Percentiles rank a stretch among this genome's conserved stretches.
These are phyloP conservation scores for Trametes cingulata DNA, from an alignment of 768 basidiomycete species.

Conservation along the genomic window DNA sequence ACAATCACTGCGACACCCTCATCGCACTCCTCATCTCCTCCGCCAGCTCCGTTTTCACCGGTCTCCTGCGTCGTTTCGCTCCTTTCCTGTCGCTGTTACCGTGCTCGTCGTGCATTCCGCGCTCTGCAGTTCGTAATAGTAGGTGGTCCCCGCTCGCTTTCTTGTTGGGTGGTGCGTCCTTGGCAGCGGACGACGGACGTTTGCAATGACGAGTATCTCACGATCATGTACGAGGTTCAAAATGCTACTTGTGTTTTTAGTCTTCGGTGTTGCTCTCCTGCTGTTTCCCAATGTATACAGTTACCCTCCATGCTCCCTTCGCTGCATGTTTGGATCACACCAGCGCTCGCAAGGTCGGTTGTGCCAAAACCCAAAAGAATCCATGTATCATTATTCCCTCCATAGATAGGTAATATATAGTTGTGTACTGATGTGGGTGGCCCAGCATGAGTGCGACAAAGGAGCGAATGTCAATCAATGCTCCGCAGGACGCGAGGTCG, in stretches of 20 bases:
- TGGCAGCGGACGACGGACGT: constrained; percentile 1
- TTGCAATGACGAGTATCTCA: constrained; percentile 7
- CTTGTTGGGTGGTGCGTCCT: not conserved
- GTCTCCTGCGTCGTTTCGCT: not conserved
- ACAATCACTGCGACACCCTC: not conserved
- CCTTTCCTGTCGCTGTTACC: not conserved
- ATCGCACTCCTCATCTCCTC: not conserved
- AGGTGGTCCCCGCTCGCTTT: not conserved
- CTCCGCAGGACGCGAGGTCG: not conserved
- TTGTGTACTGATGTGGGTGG: not conserved
- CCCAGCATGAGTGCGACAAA: not conserved
- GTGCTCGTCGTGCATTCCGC: not conserved
- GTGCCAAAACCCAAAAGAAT: not conserved
- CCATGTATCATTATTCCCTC: constrained; percentile 7
- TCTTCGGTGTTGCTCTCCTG: not conserved
- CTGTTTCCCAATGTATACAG: not conserved
- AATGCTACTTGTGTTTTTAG: constrained; percentile 6
- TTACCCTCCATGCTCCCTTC: no score
- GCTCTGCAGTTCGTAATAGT: constrained; percentile 7
- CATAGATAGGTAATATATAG: constrained; percentile 17
- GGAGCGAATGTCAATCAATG: not conserved
- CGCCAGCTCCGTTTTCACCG: not conserved
- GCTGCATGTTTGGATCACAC: not conserved
- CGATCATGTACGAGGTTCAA: constrained; percentile 10
- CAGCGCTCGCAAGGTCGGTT: not conserved